Base-by-base conservation (phyloP, 2,329 filamentous ascomycete species). In the Fusarium drepaniforme region DNA sequence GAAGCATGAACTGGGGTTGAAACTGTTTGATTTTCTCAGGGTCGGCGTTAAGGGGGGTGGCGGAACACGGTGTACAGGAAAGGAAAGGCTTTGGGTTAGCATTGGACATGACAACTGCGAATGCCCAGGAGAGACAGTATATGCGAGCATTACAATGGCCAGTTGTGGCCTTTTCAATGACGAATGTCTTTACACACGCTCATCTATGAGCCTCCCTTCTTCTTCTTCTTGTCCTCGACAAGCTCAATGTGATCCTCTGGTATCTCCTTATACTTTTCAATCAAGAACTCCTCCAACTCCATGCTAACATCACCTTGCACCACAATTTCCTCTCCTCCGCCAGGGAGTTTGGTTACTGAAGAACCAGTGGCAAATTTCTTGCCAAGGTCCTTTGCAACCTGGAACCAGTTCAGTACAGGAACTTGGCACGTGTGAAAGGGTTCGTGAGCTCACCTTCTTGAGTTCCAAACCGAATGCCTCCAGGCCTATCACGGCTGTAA, bases 341-440 rank as follows among this genome's bases (percentile, higher is more conserved):
- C 92, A 0, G 95, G 90, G 2, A 93, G 90, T 86, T 98, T 98
- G 11, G 96, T 98, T 53, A 99, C 97, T 53, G 93, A 96, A 18
- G 92, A 93, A 1, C 97, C 97, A 12, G 97, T 98, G 35, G 97
- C 97, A 81, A 99, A 98, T 86, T 98, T 98, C 90, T 98, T 99
- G 73, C 97, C 97, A 77, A 98, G 92, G 81, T 98, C 97, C 88
- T 98, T 98, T 68, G 96, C 93, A 9, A 97, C 88, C 85, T 87
- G 46, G 30, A 23, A 28, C 56, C 3, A 58, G 23, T 49, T 79
- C 15, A 79, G 75, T 53, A 74, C 60, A 59, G 33, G 44, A 25
- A 23, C n/a, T 40, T 53, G 13, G 13, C 25, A 4, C 35, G 15
- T 30, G 37, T 38, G 35, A 58, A 67, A 49, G 8, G 6, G 38